Evolutionary conservation across 2,329 filamentous ascomycete genomes (phyloP).

Genomic region (Penicillium concentricum): DNA sequence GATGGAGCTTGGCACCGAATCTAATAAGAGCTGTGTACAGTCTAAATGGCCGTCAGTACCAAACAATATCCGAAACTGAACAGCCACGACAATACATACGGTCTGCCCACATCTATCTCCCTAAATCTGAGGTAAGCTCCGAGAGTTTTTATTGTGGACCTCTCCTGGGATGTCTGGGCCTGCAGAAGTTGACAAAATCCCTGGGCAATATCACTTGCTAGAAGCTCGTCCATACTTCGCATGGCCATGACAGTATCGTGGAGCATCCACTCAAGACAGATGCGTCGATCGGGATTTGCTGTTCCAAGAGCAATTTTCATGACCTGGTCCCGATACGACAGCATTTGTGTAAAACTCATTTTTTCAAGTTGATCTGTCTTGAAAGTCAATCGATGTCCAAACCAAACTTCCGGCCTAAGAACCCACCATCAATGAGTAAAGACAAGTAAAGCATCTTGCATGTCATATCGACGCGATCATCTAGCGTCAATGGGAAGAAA

Average conservation of each 20-base stretch:
- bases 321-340: conserved; percentile 13
- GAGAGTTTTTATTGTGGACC: conserved; percentile 10
- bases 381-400: not conserved
- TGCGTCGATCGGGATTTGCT: conserved; percentile 1
- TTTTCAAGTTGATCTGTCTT: conserved; percentile 20
- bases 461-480: conserved; percentile 14
- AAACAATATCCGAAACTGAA: not conserved
- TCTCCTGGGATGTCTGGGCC: conserved; percentile 15
- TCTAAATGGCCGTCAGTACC: not conserved
- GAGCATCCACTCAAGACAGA: conserved; percentile 18
- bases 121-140: conserved; percentile 17
- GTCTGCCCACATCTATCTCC: conserved; percentile 16
- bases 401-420: too few species aligned
- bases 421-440: conserved; percentile 20
- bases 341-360: conserved; percentile 16
- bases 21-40: conserved; percentile 20
- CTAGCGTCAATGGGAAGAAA: conserved; percentile 14
- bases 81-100: conserved; percentile 4
- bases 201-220: conserved; percentile 12
- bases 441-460: conserved; percentile 19
- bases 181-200: conserved; percentile 18
- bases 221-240: conserved; percentile 8
- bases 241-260: conserved; percentile 14
- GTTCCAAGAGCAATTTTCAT: conserved; percentile 10
- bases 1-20: conserved; percentile 16